A percentile compares a stretch with the other conserved stretches of the same genome.
Conservation (phyloP, 495 filamentous ascomycete species). For the Aspergillus bertholletiae region DNA sequence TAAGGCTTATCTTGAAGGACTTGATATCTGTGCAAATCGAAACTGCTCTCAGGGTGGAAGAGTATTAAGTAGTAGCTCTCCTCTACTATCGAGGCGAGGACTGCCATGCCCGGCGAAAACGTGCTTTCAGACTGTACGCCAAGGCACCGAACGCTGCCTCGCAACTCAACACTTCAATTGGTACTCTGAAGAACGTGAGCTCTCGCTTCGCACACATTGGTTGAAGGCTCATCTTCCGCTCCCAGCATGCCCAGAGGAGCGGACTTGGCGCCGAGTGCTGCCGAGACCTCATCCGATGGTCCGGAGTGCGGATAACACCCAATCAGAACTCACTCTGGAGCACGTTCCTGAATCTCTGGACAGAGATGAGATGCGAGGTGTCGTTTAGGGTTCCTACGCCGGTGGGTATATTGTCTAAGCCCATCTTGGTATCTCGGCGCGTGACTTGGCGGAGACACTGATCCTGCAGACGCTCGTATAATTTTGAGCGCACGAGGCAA, state of each 20-base stretch:
- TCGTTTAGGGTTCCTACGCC: neutral
- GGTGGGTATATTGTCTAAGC: neutral
- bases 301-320: neutral
- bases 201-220: constrained; percentile 8
- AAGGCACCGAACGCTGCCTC: constrained; percentile 1
- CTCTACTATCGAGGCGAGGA: neutral
- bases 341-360: constrained; percentile 19
- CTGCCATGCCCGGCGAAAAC: neutral
- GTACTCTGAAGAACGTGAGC: constrained; percentile 12
- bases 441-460: neutral
- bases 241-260: constrained; percentile 8
- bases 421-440: neutral
- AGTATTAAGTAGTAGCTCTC: constrained; percentile 7
- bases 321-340: neutral
- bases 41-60: neutral
- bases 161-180: neutral
- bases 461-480: neutral
- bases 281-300: neutral
- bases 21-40: neutral
- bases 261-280: constrained; percentile 14
- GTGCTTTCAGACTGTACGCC: neutral
- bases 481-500: neutral
- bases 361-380: neutral
- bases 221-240: neutral
- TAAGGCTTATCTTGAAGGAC: neutral